These are phyloP conservation scores for Ilex paraguariensis DNA, from an alignment of 305 asterid species.

Conservation along the genomic window DNA sequence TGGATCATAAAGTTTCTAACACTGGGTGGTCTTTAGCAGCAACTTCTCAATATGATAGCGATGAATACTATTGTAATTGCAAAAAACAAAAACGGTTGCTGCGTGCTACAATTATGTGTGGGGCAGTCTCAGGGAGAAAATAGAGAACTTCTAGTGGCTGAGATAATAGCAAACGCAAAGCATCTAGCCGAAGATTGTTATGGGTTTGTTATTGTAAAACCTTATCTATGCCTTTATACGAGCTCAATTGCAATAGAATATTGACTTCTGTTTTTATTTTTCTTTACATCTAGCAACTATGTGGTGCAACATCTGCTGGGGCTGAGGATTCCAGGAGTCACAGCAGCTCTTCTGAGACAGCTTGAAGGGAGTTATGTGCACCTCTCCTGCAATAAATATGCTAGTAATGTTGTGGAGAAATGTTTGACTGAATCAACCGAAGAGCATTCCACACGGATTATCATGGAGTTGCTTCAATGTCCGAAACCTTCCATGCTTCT, in stretches of 20 bases:
- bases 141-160: slow-evolving; percentile 16
- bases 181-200: slow-evolving; percentile 44
- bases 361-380: slow-evolving; percentile 37
- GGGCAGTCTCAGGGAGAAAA: slow-evolving; percentile 27
- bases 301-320: slow-evolving; percentile 69
- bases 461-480: slow-evolving; percentile 40
- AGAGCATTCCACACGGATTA: slow-evolving; percentile 16
- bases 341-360: slow-evolving; percentile 27
- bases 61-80: slow-evolving; percentile 50
- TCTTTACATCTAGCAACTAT: slow-evolving; percentile 43
- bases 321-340: slow-evolving; percentile 28
- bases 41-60: slow-evolving; percentile 40
- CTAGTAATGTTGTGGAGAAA: slow-evolving; percentile 71
- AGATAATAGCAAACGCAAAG: slow-evolving; percentile 24
- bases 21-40: slow-evolving; percentile 32
- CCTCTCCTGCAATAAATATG: slow-evolving; percentile 57
- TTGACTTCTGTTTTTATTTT: slow-evolving; percentile 1
- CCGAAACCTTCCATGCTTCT: slow-evolving; percentile 40
- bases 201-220: slow-evolving; percentile 41
- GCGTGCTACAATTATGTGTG: slow-evolving; percentile 50
- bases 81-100: slow-evolving; percentile 68
- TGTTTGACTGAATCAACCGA: slow-evolving; percentile 29
- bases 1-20: slow-evolving; percentile 18
- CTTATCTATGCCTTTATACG: slow-evolving; percentile 1
- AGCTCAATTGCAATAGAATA: neutral